These are phyloP conservation scores for Isoetes taiwanensis DNA, from an alignment of 75 land plant species.

Conservation along the genomic window DNA sequence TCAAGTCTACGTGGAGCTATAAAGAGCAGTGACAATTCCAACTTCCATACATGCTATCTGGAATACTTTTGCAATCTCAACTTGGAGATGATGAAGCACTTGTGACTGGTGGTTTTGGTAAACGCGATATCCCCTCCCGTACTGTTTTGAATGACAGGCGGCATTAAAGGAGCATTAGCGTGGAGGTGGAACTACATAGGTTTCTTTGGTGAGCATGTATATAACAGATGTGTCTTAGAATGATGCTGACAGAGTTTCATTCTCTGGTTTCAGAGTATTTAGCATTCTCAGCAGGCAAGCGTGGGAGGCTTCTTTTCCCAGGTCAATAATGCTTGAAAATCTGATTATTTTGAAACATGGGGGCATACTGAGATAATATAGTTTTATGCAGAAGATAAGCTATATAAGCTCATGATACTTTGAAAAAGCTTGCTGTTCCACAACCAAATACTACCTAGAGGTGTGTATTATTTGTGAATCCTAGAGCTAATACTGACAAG, in stretches of 20 bases:
- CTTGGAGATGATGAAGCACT: conserved; percentile 48
- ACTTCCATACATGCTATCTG: conserved; percentile 71
- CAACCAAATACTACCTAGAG: conserved; percentile 93
- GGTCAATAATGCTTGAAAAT: conserved; percentile 38
- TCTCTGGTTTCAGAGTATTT: conserved; percentile 54
- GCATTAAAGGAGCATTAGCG: conserved; percentile 26
- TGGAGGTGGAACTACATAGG: conserved; percentile 75
- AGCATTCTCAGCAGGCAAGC: conserved; percentile 85
- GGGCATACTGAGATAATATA: not conserved
- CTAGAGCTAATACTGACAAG: not conserved
- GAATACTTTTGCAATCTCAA: conserved; percentile 55
- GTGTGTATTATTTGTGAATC: conserved; percentile 17
- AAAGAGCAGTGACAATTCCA: conserved; percentile 70
- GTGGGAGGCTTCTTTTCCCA: conserved; percentile 90
- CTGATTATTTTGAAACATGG: not conserved
- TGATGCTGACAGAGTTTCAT: not conserved
- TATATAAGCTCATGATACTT: conserved; percentile 76
- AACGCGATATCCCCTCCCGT: conserved; percentile 58
- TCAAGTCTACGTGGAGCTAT: conserved; percentile 95
- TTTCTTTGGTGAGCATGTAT: conserved; percentile 51
- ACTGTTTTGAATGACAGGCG: conserved; percentile 63
- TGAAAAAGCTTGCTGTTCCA: conserved; percentile 75
- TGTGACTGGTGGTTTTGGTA: conserved; percentile 43
- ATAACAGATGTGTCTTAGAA: not conserved
- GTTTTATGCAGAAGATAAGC: conserved; percentile 46